phyloP scores from a whole-genome alignment of 129 eudicot species.

The Scalesia atractyloides region DNA sequence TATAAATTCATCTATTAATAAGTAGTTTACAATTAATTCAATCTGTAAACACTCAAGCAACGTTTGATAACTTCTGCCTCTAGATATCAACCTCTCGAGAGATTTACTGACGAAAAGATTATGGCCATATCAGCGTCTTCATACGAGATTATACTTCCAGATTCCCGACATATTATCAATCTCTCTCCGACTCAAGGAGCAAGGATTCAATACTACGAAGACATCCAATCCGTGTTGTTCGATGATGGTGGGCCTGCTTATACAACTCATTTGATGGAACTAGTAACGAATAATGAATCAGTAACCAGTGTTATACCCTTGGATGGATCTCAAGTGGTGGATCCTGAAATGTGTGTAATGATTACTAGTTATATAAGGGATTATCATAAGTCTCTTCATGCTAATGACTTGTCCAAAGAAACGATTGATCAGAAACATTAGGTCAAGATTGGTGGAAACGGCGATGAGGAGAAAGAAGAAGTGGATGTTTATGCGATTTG shows the following conservation, averaged over 20 bases:
- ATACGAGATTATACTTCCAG: background rate
- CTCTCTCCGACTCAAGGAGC: background rate
- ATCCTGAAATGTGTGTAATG: background rate
- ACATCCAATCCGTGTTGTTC: background rate
- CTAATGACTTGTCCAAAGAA: background rate
- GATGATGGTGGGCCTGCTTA: slow-evolving; percentile 4
- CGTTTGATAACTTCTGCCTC: too few relatives aligned
- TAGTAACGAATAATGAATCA: background rate
- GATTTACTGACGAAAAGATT: background rate
- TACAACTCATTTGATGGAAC: background rate
- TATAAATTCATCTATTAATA: too few relatives aligned
- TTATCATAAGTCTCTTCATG: background rate
- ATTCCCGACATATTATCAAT: background rate
- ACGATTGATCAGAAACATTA: too few relatives aligned
- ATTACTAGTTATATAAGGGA: background rate
- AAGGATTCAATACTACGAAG: background rate
- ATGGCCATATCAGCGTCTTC: slow-evolving; percentile 6
- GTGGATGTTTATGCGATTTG: slow-evolving; percentile 12
- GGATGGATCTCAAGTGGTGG: slow-evolving; percentile 3
- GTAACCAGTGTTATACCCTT: background rate
- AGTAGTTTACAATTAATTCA: too few relatives aligned
- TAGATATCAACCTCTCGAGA: too few relatives aligned
- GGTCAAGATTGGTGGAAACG: too few relatives aligned
- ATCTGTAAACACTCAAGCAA: too few relatives aligned
- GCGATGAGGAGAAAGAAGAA: background rate